Percentiles rank a stretch among this genome's conserved stretches.
Conservation (phyloP, 2,329 filamentous ascomycete genomes). For the Pseudogymnoascus sp. region DNA sequence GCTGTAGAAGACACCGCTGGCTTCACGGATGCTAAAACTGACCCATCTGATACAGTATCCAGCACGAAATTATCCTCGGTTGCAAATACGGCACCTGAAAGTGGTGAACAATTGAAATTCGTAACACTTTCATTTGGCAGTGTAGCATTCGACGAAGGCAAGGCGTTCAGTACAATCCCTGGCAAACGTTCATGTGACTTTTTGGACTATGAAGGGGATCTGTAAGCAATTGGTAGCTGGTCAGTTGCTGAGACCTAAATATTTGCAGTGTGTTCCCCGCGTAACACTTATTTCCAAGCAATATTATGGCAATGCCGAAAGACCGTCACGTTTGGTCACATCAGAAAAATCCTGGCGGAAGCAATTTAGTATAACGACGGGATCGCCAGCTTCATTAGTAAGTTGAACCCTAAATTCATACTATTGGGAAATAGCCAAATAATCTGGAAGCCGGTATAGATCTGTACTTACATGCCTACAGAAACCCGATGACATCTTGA, state of each 20-base stretch:
- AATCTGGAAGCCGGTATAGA: not conserved
- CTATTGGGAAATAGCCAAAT: not conserved
- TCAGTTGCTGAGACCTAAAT: not conserved
- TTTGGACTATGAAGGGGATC: not conserved
- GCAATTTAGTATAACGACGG: not conserved
- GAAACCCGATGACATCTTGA: slow-evolving; percentile 2
- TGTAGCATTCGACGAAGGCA: not conserved
- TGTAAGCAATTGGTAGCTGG: not conserved
- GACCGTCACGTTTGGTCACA: not conserved
- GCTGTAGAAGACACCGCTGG: not conserved
- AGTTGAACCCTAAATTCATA: not conserved
- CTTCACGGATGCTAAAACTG: not conserved
- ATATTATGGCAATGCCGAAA: not conserved
- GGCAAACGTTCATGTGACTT: not conserved
- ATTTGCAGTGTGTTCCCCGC: not conserved
- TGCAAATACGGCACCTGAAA: not conserved
- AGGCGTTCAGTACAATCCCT: not conserved
- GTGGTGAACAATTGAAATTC: not conserved
- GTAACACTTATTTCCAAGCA: slow-evolving; percentile 1
- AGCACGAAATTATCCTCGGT: not conserved
- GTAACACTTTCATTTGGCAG: not conserved
- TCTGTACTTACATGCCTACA: not conserved
- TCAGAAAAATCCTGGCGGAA: not conserved
- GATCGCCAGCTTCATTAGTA: slow-evolving; percentile 1
- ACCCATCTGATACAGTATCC: not conserved